These are phyloP conservation scores for Rhynchosporium agropyri DNA, from an alignment of 2,329 filamentous ascomycete species.

Conservation along the genomic window DNA sequence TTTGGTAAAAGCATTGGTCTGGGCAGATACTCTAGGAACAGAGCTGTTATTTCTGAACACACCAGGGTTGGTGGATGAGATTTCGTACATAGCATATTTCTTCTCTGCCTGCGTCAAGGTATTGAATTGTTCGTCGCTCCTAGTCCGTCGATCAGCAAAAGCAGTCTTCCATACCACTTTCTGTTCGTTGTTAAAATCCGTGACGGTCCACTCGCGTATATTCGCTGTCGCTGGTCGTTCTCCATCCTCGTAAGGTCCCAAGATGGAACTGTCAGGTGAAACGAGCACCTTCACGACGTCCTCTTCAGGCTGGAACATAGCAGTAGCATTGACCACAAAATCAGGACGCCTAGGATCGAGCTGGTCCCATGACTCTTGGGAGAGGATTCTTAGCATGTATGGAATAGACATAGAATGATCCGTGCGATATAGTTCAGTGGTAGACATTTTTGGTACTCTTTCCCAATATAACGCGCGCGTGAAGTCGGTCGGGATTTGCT, in stretches of 20 bases:
- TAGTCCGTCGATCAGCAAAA: not conserved
- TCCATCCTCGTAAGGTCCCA: not conserved
- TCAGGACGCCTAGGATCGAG: not conserved
- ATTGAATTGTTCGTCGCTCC: conserved; percentile 3
- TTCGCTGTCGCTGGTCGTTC: not conserved
- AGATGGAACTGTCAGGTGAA: not conserved
- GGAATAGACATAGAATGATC: conserved; percentile 17
- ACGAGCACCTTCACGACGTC: not conserved
- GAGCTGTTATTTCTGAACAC: no score
- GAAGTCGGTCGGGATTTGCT: conserved; percentile 18
- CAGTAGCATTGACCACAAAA: conserved; percentile 5
- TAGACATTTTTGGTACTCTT: not conserved
- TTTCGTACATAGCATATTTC: conserved; percentile 5
- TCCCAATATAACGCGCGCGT: conserved; percentile 13
- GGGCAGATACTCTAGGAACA: no score
- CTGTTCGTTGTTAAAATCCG: not conserved
- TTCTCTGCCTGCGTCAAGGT: not conserved
- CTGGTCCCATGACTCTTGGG: conserved; percentile 17
- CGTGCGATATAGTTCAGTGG: conserved; percentile 8
- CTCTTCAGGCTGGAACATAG: conserved; percentile 5
- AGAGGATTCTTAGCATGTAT: conserved; percentile 16
- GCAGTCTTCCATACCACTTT: conserved; percentile 6
- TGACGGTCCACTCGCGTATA: not conserved
- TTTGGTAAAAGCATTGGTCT: not conserved
- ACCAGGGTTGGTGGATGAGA: not conserved